Evolutionary conservation across 129 eudicot species (phyloP).

Genomic region (Silybum marianum): DNA sequence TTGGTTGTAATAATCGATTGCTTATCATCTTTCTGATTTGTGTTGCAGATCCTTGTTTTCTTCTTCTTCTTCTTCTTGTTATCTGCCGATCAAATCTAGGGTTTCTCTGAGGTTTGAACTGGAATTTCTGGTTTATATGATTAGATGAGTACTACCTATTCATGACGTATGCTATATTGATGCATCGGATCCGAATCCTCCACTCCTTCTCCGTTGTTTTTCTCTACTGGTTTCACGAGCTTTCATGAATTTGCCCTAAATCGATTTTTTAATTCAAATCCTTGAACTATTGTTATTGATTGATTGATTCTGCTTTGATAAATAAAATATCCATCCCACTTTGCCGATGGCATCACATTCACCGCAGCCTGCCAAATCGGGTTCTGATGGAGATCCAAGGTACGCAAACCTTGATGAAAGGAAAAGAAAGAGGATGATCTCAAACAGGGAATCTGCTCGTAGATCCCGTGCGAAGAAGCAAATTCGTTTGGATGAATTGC

Average conservation of each 20-base stretch:
- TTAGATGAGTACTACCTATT: conserved; percentile 21
- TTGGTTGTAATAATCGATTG: not conserved
- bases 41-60: conserved; percentile 30
- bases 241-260: conserved; percentile 54
- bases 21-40: conserved; percentile 1
- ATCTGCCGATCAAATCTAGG: not conserved
- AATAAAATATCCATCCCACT: not conserved
- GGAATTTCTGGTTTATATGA: not conserved
- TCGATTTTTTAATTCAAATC: not conserved
- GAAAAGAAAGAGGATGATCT: conserved; percentile 61
- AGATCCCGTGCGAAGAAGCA: conserved; percentile 70
- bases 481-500: conserved; percentile 54
- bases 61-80: not conserved
- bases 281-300: not conserved
- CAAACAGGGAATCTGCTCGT: conserved; percentile 77
- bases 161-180: conserved; percentile 48
- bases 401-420: conserved; percentile 51
- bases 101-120: conserved; percentile 12
- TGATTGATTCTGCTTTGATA: not conserved
- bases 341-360: conserved; percentile 28
- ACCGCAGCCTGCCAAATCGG: conserved; percentile 40
- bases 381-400: conserved; percentile 49
- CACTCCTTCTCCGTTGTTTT: conserved; percentile 84
- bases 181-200: conserved; percentile 69
- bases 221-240: conserved; percentile 81